Evolutionary conservation across 2,329 filamentous ascomycete species (phyloP), one percentile per base, ranked within the genome.

Genomic region (Madurella fahalii): DNA sequence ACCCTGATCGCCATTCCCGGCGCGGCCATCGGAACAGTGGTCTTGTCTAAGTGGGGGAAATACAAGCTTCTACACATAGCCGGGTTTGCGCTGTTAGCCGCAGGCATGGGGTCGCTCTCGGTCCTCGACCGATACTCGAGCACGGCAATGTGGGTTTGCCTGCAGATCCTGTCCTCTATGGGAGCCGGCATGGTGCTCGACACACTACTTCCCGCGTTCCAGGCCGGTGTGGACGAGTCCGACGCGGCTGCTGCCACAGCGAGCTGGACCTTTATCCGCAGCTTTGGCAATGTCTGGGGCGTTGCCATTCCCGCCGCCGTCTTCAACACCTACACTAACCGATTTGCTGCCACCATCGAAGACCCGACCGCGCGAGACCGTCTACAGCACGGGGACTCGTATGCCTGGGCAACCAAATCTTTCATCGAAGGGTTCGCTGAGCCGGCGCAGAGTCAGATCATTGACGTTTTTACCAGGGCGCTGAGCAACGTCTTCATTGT

Each of bases 201-300:
- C 3, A 66, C 68, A 1, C 64, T 74, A 9, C 68, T 75, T 1
- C 72, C 77, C 0, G 72, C 77, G 0, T 65, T 75, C 31, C 70
- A 75, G 60, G 75, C 74, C 0, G 54, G 64, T 0, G 55, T 73
- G 0, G 41, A 60, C 1, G 72, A 74, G 15, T 54, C 55, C 1
- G 70, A 76, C 43, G 61, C 65, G 0, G 69, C 71, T 1, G 53
- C 67, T 2, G 69, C 73, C 0, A 72, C 71, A 1, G 69, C 66
- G 0, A 70, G 72, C 47, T 76, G 69, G 65, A 59, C 65, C 0
- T 80, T 80, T 55, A 65, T 74, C 54, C 69, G 77, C 11, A 69
- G 63, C 37, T 72, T 80, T 17, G 77, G 77, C 1, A 65, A 68
- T n/a, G 70, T 74, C 4, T 73, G 77, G 62, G 77, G 77, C 9